Percentiles rank a stretch among this genome's conserved stretches.
Conservation (phyloP, 352 stramenopile species). For the Pythium vanterpoolii region DNA sequence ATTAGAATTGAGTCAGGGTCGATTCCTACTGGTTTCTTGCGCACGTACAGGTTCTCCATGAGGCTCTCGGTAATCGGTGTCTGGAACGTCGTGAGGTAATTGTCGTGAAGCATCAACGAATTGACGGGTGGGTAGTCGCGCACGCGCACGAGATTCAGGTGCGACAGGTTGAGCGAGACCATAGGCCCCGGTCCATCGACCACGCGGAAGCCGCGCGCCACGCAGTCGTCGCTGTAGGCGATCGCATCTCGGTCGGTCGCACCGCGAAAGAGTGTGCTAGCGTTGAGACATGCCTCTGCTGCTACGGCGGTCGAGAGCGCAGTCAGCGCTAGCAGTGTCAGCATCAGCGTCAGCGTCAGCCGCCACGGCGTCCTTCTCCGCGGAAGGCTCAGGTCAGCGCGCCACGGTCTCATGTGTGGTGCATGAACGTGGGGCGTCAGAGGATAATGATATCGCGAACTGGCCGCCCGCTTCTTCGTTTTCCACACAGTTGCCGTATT, state of each 20-base stretch:
- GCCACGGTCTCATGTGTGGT: neutral
- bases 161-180: constrained; percentile 64
- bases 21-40: neutral
- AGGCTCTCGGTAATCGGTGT: constrained; percentile 38
- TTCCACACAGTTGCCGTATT: too few species aligned
- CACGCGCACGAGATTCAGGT: constrained; percentile 45
- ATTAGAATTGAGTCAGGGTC: too few species aligned
- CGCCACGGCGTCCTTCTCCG: neutral
- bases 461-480: neutral
- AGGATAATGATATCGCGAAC: neutral
- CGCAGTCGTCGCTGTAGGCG: constrained; percentile 51
- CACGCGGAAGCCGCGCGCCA: constrained; percentile 40
- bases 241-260: constrained; percentile 34
- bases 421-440: neutral
- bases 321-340: neutral
- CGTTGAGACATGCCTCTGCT: neutral
- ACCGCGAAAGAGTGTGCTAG: constrained; percentile 40
- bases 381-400: neutral
- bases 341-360: neutral
- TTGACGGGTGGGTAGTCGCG: constrained; percentile 52
- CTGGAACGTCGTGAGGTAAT: constrained; percentile 51
- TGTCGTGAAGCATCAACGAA: constrained; percentile 49
- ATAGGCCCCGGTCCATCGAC: constrained; percentile 24
- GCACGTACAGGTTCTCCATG: constrained; percentile 42
- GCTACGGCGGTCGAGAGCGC: neutral